phyloP scores from a whole-genome alignment of 2,329 filamentous ascomycete species.

The Teratosphaeria viscida region DNA sequence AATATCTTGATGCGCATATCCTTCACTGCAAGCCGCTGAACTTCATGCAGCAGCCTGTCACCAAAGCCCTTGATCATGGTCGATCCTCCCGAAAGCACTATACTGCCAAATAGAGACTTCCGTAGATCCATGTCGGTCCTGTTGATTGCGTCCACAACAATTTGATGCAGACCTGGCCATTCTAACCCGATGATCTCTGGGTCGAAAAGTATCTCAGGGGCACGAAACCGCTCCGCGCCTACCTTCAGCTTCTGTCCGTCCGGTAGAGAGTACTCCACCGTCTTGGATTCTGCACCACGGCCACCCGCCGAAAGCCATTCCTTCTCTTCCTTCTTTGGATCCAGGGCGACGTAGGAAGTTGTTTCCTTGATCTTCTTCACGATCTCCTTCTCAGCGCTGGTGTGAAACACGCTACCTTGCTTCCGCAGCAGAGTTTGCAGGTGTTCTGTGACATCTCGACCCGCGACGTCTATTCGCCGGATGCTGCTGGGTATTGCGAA shows the following conservation, averaged over 20 bases:
- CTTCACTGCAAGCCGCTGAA: slow-evolving; percentile 88
- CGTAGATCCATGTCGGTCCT: slow-evolving; percentile 91
- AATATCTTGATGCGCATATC: slow-evolving; percentile 99
- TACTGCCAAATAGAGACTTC: slow-evolving; percentile 89
- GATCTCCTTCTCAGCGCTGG: slow-evolving; percentile 98
- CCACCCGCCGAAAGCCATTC: slow-evolving; percentile 68
- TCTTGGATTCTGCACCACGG: slow-evolving; percentile 59
- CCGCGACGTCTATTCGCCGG: slow-evolving; percentile 88
- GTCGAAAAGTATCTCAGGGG: slow-evolving; percentile 94
- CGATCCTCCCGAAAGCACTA: slow-evolving; percentile 90
- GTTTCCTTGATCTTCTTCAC: slow-evolving; percentile 95
- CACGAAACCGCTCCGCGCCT: slow-evolving; percentile 87
- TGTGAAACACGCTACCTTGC: slow-evolving; percentile 89
- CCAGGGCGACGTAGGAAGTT: slow-evolving; percentile 78
- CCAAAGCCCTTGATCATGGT: slow-evolving; percentile 96
- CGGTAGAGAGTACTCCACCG: slow-evolving; percentile 77
- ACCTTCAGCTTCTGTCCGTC: slow-evolving; percentile 93
- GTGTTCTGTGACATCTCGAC: slow-evolving; percentile 91
- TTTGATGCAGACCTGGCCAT: slow-evolving; percentile 94
- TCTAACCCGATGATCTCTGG: slow-evolving; percentile 94
- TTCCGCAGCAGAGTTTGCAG: slow-evolving; percentile 85
- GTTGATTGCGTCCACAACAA: slow-evolving; percentile 91
- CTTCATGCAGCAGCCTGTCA: slow-evolving; percentile 80
- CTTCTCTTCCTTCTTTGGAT: slow-evolving; percentile 90
- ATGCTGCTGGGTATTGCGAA: slow-evolving; percentile 96